Base-by-base conservation (phyloP, 345 rosid genomes). In the Gossypium mustelinum region DNA sequence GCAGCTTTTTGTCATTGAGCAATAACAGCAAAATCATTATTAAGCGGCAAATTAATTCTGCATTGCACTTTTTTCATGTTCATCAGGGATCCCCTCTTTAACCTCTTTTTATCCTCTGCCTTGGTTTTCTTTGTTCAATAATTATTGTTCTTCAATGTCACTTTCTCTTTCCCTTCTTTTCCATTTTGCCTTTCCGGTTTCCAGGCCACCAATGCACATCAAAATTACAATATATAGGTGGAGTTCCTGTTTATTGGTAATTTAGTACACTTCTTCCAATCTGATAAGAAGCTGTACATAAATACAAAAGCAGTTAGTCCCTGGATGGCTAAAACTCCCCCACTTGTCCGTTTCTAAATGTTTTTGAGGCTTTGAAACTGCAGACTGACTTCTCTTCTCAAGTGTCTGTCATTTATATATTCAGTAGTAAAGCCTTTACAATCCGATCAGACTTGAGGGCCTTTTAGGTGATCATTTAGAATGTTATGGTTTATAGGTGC, bases 231-330 rank as follows among this genome's bases (percentile, higher is more conserved):
- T n/a, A 71, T 70, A 13, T 39, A n/a, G n/a, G 51, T n/a, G 3
- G 62, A 54, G 55, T 54, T 54, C 51, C 50, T 18, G 39, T 55
- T 11, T 54, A 41, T 55, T 56, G 52, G 56, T 67, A 12, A 5
- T 67, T 13, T 13, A n/a, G 13, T 71, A 10, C 29, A 39, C 34
- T 70, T 69, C 73, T 69, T 41, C 62, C 11, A n/a, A 56, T 55
- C 29, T 71, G 62, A 59, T 54, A 29, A 16, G 60, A 70, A 34
- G 2, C 18, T 52, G 62, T 54, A 70, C 51, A 55, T 55, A 55
- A n/a, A 71, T 18, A 55, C 74, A 18, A 41, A 56, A 25, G 73
- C 59, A 51, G 44, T 69, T 69, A 27, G 24, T 69, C 72, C 43
- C 58, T 9, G 14, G 20, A 41, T 18, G 34, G n/a, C 10, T 44